A percentile compares a stretch with the other conserved stretches of the same genome.
phyloP scores from a whole-genome alignment of 345 rosid genomes.

The Rhizophora mangle region DNA sequence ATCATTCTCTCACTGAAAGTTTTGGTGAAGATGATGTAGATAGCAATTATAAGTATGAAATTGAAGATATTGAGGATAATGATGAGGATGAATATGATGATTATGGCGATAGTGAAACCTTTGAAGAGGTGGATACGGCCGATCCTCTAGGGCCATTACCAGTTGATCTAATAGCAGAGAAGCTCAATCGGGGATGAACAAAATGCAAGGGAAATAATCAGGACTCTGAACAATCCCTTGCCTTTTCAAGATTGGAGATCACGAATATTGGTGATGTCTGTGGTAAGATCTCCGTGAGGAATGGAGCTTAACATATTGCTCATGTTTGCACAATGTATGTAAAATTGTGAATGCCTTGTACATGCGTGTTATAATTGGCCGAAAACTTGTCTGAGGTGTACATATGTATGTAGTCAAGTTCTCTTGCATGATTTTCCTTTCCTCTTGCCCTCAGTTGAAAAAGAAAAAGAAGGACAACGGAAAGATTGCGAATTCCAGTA shows the following conservation, averaged over 20 bases:
- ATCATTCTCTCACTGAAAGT: slow-evolving; percentile 11
- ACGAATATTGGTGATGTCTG: too few relatives aligned
- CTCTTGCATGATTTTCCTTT: not conserved
- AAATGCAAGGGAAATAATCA: not conserved
- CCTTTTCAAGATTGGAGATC: too few relatives aligned
- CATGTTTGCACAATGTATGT: too few relatives aligned
- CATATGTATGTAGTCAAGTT: not conserved
- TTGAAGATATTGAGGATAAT: slow-evolving; percentile 28
- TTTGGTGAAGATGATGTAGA: slow-evolving; percentile 25
- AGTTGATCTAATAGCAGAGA: slow-evolving; percentile 54
- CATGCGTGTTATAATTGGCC: not conserved
- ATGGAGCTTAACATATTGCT: too few relatives aligned
- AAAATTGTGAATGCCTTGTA: not conserved
- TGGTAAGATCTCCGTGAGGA: too few relatives aligned
- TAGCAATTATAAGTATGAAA: slow-evolving; percentile 20
- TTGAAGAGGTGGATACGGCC: slow-evolving; percentile 36
- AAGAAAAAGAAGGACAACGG: too few relatives aligned
- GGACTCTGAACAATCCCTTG: not conserved
- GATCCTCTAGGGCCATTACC: slow-evolving; percentile 59
- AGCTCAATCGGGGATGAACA: slow-evolving; percentile 27
- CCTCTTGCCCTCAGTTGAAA: too few relatives aligned
- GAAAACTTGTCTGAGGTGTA: not conserved
- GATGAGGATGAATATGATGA: slow-evolving; percentile 43
- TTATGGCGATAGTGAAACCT: slow-evolving; percentile 29
- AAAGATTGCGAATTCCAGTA: too few relatives aligned